Percentiles rank a stretch among this genome's conserved stretches.
phyloP scores from a whole-genome alignment of 306 rosid species.

The Prosopis cineraria region DNA sequence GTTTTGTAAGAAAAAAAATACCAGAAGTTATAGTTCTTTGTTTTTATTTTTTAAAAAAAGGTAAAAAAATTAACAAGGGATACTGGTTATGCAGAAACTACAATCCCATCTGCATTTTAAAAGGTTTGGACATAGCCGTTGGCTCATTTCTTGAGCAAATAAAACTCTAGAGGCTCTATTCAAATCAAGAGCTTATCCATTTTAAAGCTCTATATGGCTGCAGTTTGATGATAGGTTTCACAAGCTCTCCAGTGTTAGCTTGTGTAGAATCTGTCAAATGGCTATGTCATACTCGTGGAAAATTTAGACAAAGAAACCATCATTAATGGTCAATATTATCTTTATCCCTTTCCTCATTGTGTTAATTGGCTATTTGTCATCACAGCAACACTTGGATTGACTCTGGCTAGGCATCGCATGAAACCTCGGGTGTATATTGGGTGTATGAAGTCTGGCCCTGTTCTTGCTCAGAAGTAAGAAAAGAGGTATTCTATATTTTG shows the following conservation, averaged over 20 bases:
- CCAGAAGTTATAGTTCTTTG: background rate
- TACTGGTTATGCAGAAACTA: background rate
- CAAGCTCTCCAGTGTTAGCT: background rate
- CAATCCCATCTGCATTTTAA: background rate
- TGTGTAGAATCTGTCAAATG: background rate
- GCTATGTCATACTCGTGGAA: background rate
- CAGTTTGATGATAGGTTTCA: background rate
- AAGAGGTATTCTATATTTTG: slow-evolving; percentile 1
- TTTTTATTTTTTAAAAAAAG: background rate
- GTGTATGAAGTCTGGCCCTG: slow-evolving; percentile 98
- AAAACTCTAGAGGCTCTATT: background rate
- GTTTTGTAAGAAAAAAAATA: no score
- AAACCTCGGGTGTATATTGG: slow-evolving; percentile 83
- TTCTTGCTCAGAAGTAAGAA: slow-evolving; percentile 81
- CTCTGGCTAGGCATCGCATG: slow-evolving; percentile 55
- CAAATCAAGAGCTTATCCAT: background rate
- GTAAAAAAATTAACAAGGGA: background rate
- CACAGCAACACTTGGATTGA: slow-evolving; percentile 71
- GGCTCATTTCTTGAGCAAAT: background rate
- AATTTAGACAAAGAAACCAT: background rate
- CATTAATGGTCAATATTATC: background rate
- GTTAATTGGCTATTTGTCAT: slow-evolving; percentile 24
- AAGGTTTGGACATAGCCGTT: background rate
- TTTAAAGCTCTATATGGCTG: background rate
- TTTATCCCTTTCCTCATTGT: slow-evolving; percentile 22